Conservation (phyloP, 2,329 filamentous ascomycete species). For the Exophiala dermatitidis region DNA sequence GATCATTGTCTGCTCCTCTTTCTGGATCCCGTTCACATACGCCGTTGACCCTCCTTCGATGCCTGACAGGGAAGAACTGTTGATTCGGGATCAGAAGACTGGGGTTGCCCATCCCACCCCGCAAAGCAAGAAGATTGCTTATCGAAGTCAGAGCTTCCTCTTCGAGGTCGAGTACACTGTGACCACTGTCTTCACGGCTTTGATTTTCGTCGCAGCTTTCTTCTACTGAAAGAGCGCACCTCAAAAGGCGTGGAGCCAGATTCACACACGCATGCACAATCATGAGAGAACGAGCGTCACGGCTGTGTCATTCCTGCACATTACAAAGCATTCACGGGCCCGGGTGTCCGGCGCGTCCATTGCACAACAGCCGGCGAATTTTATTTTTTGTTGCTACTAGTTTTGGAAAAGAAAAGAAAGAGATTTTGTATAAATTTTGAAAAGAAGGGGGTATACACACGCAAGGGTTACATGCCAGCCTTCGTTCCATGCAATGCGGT, state of each 20-base stretch:
- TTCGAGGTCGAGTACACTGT: constrained; percentile 46
- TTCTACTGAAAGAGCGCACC: constrained; percentile 3
- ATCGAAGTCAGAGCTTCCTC: constrained; percentile 48
- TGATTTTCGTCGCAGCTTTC: constrained; percentile 12
- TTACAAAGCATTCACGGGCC: neutral
- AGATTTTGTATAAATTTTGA: neutral
- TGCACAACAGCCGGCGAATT: neutral
- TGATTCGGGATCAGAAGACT: constrained; percentile 47
- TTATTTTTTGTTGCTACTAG: constrained; percentile 30
- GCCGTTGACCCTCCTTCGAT: constrained; percentile 54
- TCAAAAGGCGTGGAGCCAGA: neutral
- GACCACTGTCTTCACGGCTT: neutral
- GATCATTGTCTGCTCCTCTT: constrained; percentile 48
- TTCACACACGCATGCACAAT: neutral
- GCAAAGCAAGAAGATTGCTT: constrained; percentile 50
- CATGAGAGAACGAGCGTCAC: constrained; percentile 12
- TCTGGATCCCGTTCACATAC: constrained; percentile 56
- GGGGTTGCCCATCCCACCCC: constrained; percentile 43
- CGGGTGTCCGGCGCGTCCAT: neutral
- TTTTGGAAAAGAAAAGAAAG: neutral
- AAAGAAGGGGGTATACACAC: no score
- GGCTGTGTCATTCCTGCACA: constrained; percentile 5
- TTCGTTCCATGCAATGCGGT: no score
- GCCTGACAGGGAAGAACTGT: constrained; percentile 52
- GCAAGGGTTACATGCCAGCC: no score